A percentile compares a stretch with the other conserved stretches of the same genome.
phyloP scores from a whole-genome alignment of 768 basidiomycete genomes.

The Cystobasidium onofrii region DNA sequence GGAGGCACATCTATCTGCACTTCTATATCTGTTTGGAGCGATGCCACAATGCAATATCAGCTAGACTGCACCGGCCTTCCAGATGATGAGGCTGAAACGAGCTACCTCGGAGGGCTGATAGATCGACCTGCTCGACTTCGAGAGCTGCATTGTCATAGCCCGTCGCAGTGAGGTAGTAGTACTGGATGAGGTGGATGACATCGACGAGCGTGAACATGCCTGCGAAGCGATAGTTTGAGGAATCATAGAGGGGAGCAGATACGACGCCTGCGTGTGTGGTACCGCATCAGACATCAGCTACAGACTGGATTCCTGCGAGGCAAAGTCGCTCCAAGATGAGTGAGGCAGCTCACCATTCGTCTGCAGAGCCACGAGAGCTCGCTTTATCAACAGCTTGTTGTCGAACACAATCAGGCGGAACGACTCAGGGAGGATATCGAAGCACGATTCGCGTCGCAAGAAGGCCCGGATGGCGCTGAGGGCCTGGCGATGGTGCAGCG shows the following conservation, averaged over 20 bases:
- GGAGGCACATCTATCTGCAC: conserved; percentile 80
- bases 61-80: not conserved
- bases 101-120: conserved; percentile 80
- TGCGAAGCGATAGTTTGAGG: conserved; percentile 80
- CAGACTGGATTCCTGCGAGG: too few relatives aligned
- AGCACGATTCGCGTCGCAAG: conserved; percentile 74
- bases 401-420: conserved; percentile 95
- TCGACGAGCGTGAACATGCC: conserved; percentile 99
- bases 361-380: conserved; percentile 74
- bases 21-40: conserved; percentile 89
- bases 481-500: conserved; percentile 45
- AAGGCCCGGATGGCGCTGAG: conserved; percentile 60
- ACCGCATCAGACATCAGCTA: not conserved
- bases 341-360: conserved; percentile 51
- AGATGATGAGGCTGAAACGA: conserved; percentile 24
- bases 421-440: conserved; percentile 95
- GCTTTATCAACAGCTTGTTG: conserved; percentile 89
- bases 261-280: conserved; percentile 64
- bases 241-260: conserved; percentile 96
- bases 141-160: conserved; percentile 74
- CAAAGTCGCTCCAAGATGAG: not conserved
- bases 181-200: conserved; percentile 97
- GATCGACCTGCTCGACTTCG: conserved; percentile 84
- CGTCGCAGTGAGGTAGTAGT: conserved; percentile 79
- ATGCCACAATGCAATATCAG: not conserved